These are phyloP conservation scores for Urtica urens DNA, from an alignment of 306 rosid species.

Conservation along the genomic window DNA sequence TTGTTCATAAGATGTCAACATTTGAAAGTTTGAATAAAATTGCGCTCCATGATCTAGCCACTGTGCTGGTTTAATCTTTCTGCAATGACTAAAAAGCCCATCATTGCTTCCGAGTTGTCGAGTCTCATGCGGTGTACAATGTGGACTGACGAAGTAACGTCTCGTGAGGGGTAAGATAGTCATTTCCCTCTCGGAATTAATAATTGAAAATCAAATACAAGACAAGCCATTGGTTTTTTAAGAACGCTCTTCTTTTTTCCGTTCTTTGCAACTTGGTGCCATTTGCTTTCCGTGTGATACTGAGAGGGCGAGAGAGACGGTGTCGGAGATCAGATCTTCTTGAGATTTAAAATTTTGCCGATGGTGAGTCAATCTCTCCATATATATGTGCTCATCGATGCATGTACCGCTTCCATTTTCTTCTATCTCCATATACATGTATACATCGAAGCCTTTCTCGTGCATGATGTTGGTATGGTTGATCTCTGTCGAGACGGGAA, in stretches of 20 bases:
- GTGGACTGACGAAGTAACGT: not conserved
- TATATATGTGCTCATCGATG: not conserved
- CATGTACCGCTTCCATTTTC: not conserved
- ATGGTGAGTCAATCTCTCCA: not conserved
- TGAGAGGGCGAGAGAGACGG: no score
- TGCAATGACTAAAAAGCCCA: conserved; percentile 7
- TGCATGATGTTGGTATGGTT: not conserved
- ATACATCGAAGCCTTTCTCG: not conserved
- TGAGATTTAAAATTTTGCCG: not conserved
- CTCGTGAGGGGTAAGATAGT: not conserved
- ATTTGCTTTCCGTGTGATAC: not conserved
- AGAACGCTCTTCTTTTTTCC: no score
- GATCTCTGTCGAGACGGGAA: not conserved
- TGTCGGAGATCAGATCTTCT: not conserved
- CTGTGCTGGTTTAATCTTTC: not conserved
- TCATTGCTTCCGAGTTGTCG: not conserved
- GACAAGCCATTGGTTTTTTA: not conserved
- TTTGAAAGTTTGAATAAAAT: conserved; percentile 12
- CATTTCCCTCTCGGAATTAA: not conserved
- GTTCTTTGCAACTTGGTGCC: not conserved
- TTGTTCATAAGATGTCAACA: no score
- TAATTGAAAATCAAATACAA: not conserved
- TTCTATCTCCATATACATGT: not conserved
- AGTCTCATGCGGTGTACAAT: not conserved
- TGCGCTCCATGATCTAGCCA: conserved; percentile 1